Base-by-base conservation (phyloP, 1,284 basidiomycete species). In the Ganoderma multipileum region DNA sequence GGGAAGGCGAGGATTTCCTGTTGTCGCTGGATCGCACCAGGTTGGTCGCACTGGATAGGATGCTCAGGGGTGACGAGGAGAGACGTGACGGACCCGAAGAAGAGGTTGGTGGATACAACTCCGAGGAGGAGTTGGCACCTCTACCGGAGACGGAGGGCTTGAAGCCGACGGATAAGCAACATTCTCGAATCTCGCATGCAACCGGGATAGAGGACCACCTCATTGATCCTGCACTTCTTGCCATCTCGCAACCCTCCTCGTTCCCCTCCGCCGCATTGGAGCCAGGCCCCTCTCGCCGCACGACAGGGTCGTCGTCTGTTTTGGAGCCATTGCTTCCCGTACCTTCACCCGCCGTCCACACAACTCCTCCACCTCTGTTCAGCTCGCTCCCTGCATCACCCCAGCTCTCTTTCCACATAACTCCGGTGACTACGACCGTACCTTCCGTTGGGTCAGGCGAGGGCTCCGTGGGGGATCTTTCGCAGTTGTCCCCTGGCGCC, bases 1-100 rank as follows among this genome's bases (percentile, higher is more conserved):
- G 82, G 83, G 72, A 73, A 4, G 77, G 78, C 57, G 81, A 82
- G 65, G 82, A 84, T 58, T 47, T 78, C 39, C 76, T 89, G 67
- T 71, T 69, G 16, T 72, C 71, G 33, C 71, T 89, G 67, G 81
- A 81, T 54, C 65, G 63, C 3, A 68, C 76, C 2, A 79, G 83
- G 70, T 76, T 90, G 12, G 76, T 74, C 60, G 83, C 81, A 3
- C 79, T 91, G 71, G 87, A 89, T 64, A 73, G 75, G 33, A 81
- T 89, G 28, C 72, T 88, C 62, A 79, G 83, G 38, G 78, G 82
- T 54, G 77, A 78, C 42, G 81, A 83, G 63, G 77, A 78, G 47
- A 70, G 54, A 0, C 57, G 55, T 11, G 63, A 61, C 30, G 26
- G 39, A 28, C 42, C 16, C 2, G 50, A 44, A 18, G 52, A 44